Evolutionary conservation across 208 protist genomes (phyloP).

Genomic region (Trypanosoma platydactyli): DNA sequence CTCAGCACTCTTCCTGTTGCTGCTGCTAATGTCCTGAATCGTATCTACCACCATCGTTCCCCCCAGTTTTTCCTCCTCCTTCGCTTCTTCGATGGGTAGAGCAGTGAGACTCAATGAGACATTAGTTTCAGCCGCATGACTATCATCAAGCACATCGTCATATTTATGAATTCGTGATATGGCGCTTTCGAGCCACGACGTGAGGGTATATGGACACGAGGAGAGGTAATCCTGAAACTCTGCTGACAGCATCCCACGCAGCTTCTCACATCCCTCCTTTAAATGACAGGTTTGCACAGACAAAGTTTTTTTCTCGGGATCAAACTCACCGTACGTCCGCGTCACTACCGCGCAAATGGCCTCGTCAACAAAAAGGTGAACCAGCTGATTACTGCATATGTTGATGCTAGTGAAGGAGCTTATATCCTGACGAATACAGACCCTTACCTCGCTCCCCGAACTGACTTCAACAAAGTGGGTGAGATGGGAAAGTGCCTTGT

Average conservation of each 20-base stretch:
- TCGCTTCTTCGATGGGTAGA: too few species aligned
- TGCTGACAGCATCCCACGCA: conserved; percentile 53
- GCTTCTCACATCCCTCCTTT: conserved; percentile 39
- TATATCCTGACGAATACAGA: conserved; percentile 38
- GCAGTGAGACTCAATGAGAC: not conserved
- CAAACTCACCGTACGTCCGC: conserved; percentile 32
- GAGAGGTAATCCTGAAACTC: conserved; percentile 80
- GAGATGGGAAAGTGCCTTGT: conserved; percentile 40
- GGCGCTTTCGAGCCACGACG: conserved; percentile 64
- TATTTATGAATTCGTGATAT: conserved; percentile 39
- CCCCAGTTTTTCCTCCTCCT: too few species aligned
- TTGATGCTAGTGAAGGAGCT: conserved; percentile 52
- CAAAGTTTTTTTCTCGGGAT: conserved; percentile 7
- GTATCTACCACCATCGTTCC: too few species aligned
- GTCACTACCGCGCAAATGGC: conserved; percentile 65
- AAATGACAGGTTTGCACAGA: conserved; percentile 42
- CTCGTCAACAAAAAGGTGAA: conserved; percentile 87
- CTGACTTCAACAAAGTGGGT: conserved; percentile 44
- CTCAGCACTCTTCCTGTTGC: not conserved
- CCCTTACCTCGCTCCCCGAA: conserved; percentile 4
- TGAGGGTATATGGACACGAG: conserved; percentile 49
- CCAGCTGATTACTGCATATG: conserved; percentile 86
- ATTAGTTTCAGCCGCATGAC: conserved; percentile 12
- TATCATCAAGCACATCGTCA: too few species aligned
- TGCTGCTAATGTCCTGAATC: not conserved